Base-by-base conservation (phyloP, 2,329 filamentous ascomycete genomes). In the Microdochium trichocladiopsis region DNA sequence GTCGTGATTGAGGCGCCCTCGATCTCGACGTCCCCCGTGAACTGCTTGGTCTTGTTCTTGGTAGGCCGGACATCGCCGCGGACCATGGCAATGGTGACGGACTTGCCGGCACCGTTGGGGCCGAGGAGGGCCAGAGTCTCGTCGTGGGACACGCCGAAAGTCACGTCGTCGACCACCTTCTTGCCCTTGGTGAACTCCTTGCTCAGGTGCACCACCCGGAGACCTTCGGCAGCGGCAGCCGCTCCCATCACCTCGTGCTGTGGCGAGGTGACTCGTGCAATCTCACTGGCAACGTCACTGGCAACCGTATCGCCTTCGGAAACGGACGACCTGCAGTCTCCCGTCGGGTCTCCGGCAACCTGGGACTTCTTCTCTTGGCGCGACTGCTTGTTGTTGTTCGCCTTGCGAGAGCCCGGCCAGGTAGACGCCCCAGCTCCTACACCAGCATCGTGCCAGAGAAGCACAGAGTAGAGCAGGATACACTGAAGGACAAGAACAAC, bases 101-200 rank as follows among this genome's bases (percentile, higher is more conserved):
- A 90, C 62, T 96, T 96, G 53, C 92, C 92, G 1, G 92, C 93
- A 22, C 92, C 91, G 63, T 96, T 96, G 16, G 92, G 91, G 0
- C 92, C 92, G 1, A 97, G 79, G 0, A 96, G 77, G 0, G 91
- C 91, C 68, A 95, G 96, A 1, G 95, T 88, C 65, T 96, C 87
- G 49, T 88, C 87, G 49, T 82, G 82, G 14, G 81, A 79, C 25
- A 96, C 86, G n/a, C 86, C 86, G 61, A 96, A 96, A 0, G 87
- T 89, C 43, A 95, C 82, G 60, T 96, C 88, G 60, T 95, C 86
- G n/a, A 96, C 90, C 2, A 90, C 92, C 1, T 84, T 83, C 58
- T 87, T 85, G 55, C 87, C 85, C 55, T 78, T 78, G 14, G 83
- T 82, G 58, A 96, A 96, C 0, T 79, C 77, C 67, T 96, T 96